phyloP scores from a whole-genome alignment of 805 yeast genomes.

The Wickerhamiella dianesei region DNA sequence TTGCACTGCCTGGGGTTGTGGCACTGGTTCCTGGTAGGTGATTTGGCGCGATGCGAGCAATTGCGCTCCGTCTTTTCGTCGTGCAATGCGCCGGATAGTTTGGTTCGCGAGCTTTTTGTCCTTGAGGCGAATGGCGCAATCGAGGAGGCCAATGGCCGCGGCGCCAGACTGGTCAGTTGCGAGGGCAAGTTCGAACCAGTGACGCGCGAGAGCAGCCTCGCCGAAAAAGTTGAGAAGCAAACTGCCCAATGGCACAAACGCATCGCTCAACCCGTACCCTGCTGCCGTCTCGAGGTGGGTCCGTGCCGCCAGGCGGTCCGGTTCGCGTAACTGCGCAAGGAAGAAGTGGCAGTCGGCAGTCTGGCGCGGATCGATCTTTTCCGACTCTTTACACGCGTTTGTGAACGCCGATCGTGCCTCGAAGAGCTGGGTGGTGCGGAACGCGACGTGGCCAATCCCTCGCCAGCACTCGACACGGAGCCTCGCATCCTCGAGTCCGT shows the following conservation, averaged over 20 bases:
- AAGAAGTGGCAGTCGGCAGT: constrained; percentile 66
- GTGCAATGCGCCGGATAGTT: constrained; percentile 6
- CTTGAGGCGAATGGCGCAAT: constrained; percentile 11
- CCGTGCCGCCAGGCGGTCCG: constrained; percentile 51
- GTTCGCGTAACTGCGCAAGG: constrained; percentile 53
- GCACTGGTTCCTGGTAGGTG: too few relatives aligned
- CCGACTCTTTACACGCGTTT: constrained; percentile 46
- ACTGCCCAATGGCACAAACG: constrained; percentile 65
- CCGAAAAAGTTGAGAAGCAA: constrained; percentile 65
- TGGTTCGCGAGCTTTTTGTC: constrained; percentile 6
- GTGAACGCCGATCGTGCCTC: constrained; percentile 47
- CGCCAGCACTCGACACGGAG: constrained; percentile 59
- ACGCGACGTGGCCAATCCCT: constrained; percentile 45
- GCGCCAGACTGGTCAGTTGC: constrained; percentile 17
- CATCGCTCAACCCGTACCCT: constrained; percentile 59
- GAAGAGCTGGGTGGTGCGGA: constrained; percentile 38
- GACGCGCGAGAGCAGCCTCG: constrained; percentile 44
- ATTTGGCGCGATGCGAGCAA: constrained; percentile 5
- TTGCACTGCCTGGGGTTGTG: not conserved
- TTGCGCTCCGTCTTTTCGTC: constrained; percentile 7
- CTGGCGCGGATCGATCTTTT: constrained; percentile 27
- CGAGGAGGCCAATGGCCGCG: constrained; percentile 18
- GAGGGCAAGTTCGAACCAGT: constrained; percentile 74
- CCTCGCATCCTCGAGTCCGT: constrained; percentile 35
- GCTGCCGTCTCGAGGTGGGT: constrained; percentile 69